Evolutionary conservation across 208 protist species (phyloP).

Genomic region (Acanthamoeba lenticulata): DNA sequence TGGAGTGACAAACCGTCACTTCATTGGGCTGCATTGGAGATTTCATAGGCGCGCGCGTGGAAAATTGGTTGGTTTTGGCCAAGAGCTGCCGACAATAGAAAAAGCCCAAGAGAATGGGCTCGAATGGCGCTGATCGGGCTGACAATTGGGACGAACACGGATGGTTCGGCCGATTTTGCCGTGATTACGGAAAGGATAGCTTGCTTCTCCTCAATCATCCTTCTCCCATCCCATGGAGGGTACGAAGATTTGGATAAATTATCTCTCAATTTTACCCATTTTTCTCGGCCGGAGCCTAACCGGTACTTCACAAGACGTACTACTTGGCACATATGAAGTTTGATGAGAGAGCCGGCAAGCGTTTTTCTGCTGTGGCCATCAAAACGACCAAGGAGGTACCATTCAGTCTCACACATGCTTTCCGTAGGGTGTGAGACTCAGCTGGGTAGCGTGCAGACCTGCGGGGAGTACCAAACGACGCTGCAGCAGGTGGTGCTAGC

Average conservation of each 20-base stretch:
- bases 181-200: conserved; percentile 25
- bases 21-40: conserved; percentile 20
- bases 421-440: too few species aligned
- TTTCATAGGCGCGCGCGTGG: neutral
- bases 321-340: conserved; percentile 34
- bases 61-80: neutral
- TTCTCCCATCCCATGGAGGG: conserved; percentile 40
- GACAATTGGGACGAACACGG: neutral
- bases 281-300: neutral
- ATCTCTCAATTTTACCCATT: neutral
- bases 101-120: neutral
- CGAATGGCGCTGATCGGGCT: neutral
- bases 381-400: conserved; percentile 31
- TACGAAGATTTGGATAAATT: neutral
- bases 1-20: neutral
- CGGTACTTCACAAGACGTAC: neutral
- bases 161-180: conserved; percentile 25
- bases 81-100: neutral
- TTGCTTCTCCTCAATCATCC: neutral
- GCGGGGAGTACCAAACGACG: conserved; percentile 62
- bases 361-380: neutral
- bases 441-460: too few species aligned
- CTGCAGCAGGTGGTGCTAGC: conserved; percentile 59
- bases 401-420: too few species aligned
- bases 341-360: conserved; percentile 49